Evolutionary conservation across 805 yeast species (phyloP), one percentile per base, ranked within the genome.

Genomic region (Candida namnaoensis): DNA sequence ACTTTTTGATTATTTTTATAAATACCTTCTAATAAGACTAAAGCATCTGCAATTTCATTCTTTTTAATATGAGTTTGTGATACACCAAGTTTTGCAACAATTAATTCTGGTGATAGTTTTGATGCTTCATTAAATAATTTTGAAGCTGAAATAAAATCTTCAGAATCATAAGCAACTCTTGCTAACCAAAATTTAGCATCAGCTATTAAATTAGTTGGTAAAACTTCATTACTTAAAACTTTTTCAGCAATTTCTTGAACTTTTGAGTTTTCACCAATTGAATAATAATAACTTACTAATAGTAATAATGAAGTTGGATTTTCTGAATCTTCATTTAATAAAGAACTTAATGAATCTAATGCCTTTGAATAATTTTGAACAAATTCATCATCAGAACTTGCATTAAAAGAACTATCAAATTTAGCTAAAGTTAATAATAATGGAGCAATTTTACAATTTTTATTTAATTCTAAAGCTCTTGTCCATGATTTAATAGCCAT

Each of bases 121-220:
- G 78, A 71, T 6, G 97, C 78, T 44, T 78, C 86, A 47, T 81
- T 80, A 59, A 86, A 91, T 51, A 71, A 66, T 42, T 72, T 73
- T 51, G 86, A 85, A 0, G 98, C 82, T 44, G 73, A 73, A n/a
- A 76, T 73, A 53, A 69, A 77, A 51, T 88, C 86, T 1, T 66
- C 63, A 26, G 71, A 58, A 7, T 68, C 69, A 50, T 81, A 90
- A 39, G 76, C 69, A 14, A 84, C 80, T 58, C 98, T 74, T 4
- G 88, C 99, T 42, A 80, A 68, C 98, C 97, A 93, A 52, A 85
- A 85, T 38, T 73, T 61, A 2, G 87, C 79, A 47, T 83, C 90
- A 30, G 84, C 73, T 23, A 67, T 53, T 3, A 80, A 57, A 24
- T 62, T 60, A 4, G 68, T 44, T 0, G 78, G 62, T 23, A 62